A percentile compares a stretch with the other conserved stretches of the same genome.
These are phyloP conservation scores for Tetraselmis chui DNA, from an alignment of 139 green algal genomes.

Conservation along the genomic window DNA sequence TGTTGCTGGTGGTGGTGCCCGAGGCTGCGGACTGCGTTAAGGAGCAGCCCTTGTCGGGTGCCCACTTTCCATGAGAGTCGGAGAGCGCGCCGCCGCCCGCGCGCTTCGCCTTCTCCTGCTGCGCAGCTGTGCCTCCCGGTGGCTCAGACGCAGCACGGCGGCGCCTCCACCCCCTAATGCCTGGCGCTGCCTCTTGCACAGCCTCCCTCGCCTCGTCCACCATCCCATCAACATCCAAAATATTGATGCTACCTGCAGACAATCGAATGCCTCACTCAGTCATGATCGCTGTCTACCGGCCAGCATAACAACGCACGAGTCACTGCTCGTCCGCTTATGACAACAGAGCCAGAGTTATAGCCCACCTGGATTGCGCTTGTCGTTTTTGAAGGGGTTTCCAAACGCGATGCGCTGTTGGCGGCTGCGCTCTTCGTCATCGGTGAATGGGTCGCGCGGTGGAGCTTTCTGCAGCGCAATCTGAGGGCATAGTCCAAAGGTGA, in stretches of 20 bases:
- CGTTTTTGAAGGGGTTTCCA: constrained; percentile 6
- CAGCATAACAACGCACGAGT: too few relatives aligned
- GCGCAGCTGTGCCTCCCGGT: too few relatives aligned
- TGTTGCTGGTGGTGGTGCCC: not conserved
- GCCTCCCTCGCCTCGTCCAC: not conserved
- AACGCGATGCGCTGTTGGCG: constrained; percentile 7
- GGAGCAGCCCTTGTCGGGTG: not conserved
- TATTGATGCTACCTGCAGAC: not conserved
- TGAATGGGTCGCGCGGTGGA: not conserved
- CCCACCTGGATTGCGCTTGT: not conserved
- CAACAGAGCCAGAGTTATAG: too few relatives aligned
- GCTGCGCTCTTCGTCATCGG: constrained; percentile 4
- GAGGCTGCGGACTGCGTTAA: not conserved
- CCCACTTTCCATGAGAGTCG: not conserved
- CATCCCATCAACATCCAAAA: not conserved
- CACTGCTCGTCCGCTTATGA: too few relatives aligned
- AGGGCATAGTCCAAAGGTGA: too few relatives aligned
- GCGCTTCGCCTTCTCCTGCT: not conserved
- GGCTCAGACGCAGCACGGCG: not conserved
- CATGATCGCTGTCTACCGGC: too few relatives aligned
- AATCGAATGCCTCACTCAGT: too few relatives aligned
- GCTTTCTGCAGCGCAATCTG: not conserved
- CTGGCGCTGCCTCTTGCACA: not conserved
- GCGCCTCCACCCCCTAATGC: not conserved
- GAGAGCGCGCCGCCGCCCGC: not conserved